Evolutionary conservation across 2,329 filamentous ascomycete genomes (phyloP), one percentile per base, ranked within the genome.

Genomic region (Ophiostoma ulmi): DNA sequence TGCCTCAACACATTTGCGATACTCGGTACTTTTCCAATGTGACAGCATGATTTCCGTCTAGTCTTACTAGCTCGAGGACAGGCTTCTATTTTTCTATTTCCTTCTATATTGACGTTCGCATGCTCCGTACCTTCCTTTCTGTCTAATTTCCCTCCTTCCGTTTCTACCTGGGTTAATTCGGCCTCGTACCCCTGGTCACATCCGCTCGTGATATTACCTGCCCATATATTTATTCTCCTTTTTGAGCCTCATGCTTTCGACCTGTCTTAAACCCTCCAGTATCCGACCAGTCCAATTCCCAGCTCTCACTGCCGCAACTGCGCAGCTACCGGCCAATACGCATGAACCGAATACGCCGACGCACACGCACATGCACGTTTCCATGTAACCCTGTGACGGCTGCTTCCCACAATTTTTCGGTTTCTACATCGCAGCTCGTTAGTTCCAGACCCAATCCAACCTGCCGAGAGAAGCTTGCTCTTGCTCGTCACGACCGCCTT

Each of bases 371-470:
- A 65, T 65, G 63, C 63, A 65, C 36, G 35, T 22, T 36, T 22
- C 63, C 36, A 65, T 65, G 63, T 65, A 65, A 65, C 63, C 63
- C 36, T 39, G 63, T 65, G 63, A 39, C 63, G 63, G 35, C 63
- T 22, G 36, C 20, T 65, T 39, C 36, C 63, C 36, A 65, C 63
- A 41, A n/a, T 66, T 63, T 35, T 20, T 63, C 26, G 22, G 58
- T 22, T 26, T 58, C 52, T 58, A 26, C 52, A 26, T 58, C 7
- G 52, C 58, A 52, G 44, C 44, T 52, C 44, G 44, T 52, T 52
- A 52, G 44, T 63, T 58, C 22, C 11, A 63, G 26, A 63, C 22
- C 52, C 58, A 17, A 35, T 63, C n/a, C 26, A 20, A 58, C n/a
- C n/a, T 7, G 5, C 44, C 20, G 17, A 26, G 11, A 26, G 52